Base-by-base conservation (phyloP, 78 protist species). In the Paulinella micropora region DNA sequence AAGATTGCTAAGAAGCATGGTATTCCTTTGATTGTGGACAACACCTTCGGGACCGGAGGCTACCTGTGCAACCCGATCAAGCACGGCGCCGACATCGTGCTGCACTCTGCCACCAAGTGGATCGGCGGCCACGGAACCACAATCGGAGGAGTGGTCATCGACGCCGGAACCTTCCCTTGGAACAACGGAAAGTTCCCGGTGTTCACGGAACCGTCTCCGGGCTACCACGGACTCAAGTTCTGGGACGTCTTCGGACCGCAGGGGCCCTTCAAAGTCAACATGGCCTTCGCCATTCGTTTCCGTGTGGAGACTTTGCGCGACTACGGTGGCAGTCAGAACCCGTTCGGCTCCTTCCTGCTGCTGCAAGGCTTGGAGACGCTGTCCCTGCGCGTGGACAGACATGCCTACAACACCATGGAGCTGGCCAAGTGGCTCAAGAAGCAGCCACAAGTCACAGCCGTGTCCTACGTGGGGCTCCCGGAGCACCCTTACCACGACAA, bases 111-210 rank as follows among this genome's bases (percentile, higher is more conserved):
- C 1, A 94, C 95, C 37, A 94, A 92, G 90, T 86, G 91, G 79
- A 1, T 94, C 51, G 85, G 90, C 36, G 95, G 95, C 39, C 93
- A 91, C 87, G 95, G 95, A 32, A 86, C 40, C 0, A 26, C 88
- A 23, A 87, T 94, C 40, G 94, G 92, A 35, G 95, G 95, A n/a
- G n/a, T 91, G 77, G 39, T 91, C 38, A 86, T 89, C 81, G 93
- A 92, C 86, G 79, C 79, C 37, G 39, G 84, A 85, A 77, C 3
- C 36, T 92, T 92, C 69, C 34, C 1, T 84, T 92, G 93, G 93
- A n/a, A n/a, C n/a, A 29, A 6, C 82, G 51, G 28, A 6, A 81
- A 81, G 41, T 73, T 37, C 79, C 92, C 92, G 83, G 36, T n/a
- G 38, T 32, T 86, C 51, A 39, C 89, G 29, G 86, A 83, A 86